These are phyloP conservation scores for Fraxinus americana DNA, from an alignment of 257 asterid species.

Conservation along the genomic window DNA sequence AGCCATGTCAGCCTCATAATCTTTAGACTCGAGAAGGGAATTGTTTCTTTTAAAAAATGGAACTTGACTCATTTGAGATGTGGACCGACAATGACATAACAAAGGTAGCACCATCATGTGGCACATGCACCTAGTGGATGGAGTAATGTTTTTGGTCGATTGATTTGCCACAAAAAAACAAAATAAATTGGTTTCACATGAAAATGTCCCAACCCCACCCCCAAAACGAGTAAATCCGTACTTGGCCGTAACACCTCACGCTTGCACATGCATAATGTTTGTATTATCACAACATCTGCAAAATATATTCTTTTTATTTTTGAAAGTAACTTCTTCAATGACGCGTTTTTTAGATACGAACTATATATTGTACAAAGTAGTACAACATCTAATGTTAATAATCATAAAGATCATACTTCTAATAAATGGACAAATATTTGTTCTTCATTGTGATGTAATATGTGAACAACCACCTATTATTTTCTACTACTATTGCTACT, in stretches of 20 bases:
- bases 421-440: too few relatives aligned
- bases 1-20: neutral
- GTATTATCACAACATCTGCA: neutral
- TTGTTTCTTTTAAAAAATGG: too few relatives aligned
- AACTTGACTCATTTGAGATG: neutral
- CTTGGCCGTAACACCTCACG: slow-evolving; percentile 35
- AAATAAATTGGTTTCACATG: neutral
- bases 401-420: too few relatives aligned
- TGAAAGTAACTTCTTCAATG: neutral
- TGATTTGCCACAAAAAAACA: neutral
- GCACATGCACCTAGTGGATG: slow-evolving; percentile 21
- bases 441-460: too few relatives aligned
- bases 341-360: neutral
- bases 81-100: neutral
- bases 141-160: neutral
- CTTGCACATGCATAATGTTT: neutral
- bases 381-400: too few relatives aligned
- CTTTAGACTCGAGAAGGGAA: neutral
- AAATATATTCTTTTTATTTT: neutral
- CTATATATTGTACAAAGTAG: too few relatives aligned
- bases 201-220: neutral
- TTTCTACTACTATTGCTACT: neutral
- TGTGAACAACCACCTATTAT: neutral
- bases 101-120: slow-evolving; percentile 23
- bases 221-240: slow-evolving; percentile 27